Percentiles rank a stretch among this genome's conserved stretches.
These are phyloP conservation scores for Bonia amplexicaulis DNA, from an alignment of 176 grass and related monocot species.

Conservation along the genomic window DNA sequence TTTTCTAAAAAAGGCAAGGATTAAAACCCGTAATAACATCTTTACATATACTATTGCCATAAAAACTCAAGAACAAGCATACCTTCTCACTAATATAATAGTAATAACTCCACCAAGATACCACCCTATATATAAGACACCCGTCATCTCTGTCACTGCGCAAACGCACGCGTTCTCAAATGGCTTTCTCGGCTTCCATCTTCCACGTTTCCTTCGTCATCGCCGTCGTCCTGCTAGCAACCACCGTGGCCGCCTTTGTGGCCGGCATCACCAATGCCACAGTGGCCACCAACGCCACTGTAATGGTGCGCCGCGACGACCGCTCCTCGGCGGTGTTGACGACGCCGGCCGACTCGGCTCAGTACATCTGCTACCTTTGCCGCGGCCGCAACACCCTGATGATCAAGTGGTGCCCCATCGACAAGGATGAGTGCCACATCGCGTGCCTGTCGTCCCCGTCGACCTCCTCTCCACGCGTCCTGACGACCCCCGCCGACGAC, in stretches of 20 bases:
- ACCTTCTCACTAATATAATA: neutral
- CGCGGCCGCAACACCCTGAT: conserved; percentile 9
- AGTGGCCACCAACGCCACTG: neutral
- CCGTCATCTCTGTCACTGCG: neutral
- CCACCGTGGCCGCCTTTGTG: neutral
- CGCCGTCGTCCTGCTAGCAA: neutral
- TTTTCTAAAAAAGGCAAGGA: neutral
- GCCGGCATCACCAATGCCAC: neutral
- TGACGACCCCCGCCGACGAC: neutral
- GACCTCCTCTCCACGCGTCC: neutral
- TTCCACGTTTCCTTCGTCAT: neutral
- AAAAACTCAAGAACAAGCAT: neutral
- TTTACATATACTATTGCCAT: neutral
- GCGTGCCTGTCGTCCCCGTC: conserved; percentile 13
- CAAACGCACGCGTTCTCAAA: neutral
- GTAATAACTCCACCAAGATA: neutral
- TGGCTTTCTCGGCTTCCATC: neutral
- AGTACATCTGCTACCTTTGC: conserved; percentile 49
- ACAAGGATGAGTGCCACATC: conserved; percentile 25
- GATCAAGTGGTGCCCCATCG: conserved; percentile 23
- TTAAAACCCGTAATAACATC: neutral
- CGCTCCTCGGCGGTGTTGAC: neutral
- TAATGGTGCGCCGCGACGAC: neutral
- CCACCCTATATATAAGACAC: neutral
- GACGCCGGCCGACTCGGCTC: neutral